Evolutionary conservation across 2,329 filamentous ascomycete genomes (phyloP).

Genomic region (Tolypocladium tropicale): DNA sequence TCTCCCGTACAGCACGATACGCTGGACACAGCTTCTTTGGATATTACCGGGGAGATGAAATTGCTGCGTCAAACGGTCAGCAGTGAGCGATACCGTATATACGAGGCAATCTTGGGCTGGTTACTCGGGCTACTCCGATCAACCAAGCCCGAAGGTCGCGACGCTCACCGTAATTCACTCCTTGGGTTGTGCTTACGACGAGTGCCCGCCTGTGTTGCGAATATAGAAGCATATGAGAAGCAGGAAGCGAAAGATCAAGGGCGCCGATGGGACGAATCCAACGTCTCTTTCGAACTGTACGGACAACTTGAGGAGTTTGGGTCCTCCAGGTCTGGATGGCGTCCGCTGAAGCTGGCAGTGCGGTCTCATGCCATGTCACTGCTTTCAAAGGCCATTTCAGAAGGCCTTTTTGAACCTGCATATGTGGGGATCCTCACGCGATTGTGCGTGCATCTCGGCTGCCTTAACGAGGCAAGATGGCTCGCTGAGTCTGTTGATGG

Average conservation of each 20-base stretch:
- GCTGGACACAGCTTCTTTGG: constrained; percentile 1
- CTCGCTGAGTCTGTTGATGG: constrained; percentile 11
- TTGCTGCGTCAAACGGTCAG: constrained; percentile 12
- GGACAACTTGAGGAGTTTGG: constrained; percentile 23
- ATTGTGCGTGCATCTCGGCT: constrained; percentile 16
- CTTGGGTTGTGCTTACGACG: constrained; percentile 25
- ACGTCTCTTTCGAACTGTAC: constrained; percentile 20
- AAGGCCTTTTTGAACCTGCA: constrained; percentile 18
- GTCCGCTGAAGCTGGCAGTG: constrained; percentile 20
- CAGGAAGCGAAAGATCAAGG: constrained; percentile 12
- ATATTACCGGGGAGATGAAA: constrained; percentile 12
- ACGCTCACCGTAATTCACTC: constrained; percentile 19
- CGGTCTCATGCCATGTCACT: constrained; percentile 20
- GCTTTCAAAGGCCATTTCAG: constrained; percentile 16
- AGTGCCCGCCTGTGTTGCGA: constrained; percentile 16
- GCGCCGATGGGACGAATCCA: constrained; percentile 14
- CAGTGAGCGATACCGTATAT: constrained; percentile 16
- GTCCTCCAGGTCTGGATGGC: constrained; percentile 17
- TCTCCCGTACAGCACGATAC: background rate
- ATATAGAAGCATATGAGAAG: constrained; percentile 23
- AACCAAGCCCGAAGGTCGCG: constrained; percentile 11
- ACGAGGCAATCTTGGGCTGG: constrained; percentile 22
- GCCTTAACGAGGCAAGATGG: constrained; percentile 16
- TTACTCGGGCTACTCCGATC: constrained; percentile 17
- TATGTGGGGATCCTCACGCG: constrained; percentile 17